Base-by-base conservation (phyloP, 2,329 filamentous ascomycete genomes). In the Chaetomium sp. region DNA sequence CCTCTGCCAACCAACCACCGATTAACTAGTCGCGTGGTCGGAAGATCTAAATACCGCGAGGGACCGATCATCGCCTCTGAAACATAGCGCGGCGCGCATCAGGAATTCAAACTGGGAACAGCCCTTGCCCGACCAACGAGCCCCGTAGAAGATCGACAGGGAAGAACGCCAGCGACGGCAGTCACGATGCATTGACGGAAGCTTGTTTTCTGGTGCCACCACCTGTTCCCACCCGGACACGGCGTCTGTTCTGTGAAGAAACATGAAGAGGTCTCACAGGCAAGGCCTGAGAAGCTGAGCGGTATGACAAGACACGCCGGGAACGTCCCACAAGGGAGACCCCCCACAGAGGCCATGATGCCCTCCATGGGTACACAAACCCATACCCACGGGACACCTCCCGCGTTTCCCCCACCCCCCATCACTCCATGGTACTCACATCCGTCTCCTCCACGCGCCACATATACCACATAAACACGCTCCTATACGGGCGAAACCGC, bases 401-500 rank as follows among this genome's bases (percentile, higher is more conserved):
- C 27, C 16, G 6, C 25, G n/a, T n/a, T 7, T 23, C 7, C 23
- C 13, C 19, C 38, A 4, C 23, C 4, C 8, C 3, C 33, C 5
- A 75, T 72, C 71, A 79, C 69, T 86, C 85, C 75, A 88, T 73
- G 3, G 84, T 83, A 68, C 83, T 87, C 29, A 93, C 78, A 76
- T 96, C 90, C 4, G 92, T 92, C 74, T 92, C 87, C 74, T 90
- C 90, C 12, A 94, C 87, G 65, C 90, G 83, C 93, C 94, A 97
- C 91, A 97, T 96, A 75, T 96, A 96, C 93, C 93, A 97, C 93
- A 97, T 97, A 73, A 97, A 97, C 51, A 97, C 75, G 72, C 90
- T 95, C 74, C 93, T 89, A 78, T 96, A 98, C 3, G 94, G 95
- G 64, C 85, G 84, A 76, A 96, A 99, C 74, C 83, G 87, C 64